Evolutionary conservation across 2,329 filamentous ascomycete genomes (phyloP).

Genomic region (Trichoderma polysporum): DNA sequence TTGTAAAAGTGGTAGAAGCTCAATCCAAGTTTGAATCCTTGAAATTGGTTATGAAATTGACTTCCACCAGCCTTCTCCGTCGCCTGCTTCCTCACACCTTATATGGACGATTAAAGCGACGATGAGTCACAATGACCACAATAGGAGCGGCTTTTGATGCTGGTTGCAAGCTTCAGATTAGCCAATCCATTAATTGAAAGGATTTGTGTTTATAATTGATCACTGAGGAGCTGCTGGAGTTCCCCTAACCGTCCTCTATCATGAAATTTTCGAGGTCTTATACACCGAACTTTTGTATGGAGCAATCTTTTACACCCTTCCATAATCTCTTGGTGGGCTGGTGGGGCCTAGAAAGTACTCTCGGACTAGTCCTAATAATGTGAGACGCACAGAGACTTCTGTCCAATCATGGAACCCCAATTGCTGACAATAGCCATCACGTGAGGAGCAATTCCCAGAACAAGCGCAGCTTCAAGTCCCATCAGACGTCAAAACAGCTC

Average conservation of each 20-base stretch:
- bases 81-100: background rate
- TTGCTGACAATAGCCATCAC: constrained; percentile 37
- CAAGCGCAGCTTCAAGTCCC: constrained; percentile 5
- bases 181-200: no score
- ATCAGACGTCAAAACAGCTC: constrained; percentile 29
- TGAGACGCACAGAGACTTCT: background rate
- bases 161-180: no score
- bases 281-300: background rate
- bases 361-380: background rate
- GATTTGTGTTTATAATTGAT: background rate
- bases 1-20: no score
- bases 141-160: background rate
- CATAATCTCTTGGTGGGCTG: constrained; percentile 5
- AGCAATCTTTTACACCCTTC: constrained; percentile 12
- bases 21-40: no score
- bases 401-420: constrained; percentile 36
- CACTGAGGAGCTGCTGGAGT: background rate
- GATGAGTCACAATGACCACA: background rate
- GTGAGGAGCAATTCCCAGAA: constrained; percentile 29
- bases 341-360: constrained; percentile 1
- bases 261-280: background rate
- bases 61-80: background rate
- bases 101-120: background rate
- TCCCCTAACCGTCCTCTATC: background rate
- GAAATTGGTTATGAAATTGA: background rate